Evolutionary conservation across 78 protist genomes (phyloP).

Genomic region (Guillardia theta): DNA sequence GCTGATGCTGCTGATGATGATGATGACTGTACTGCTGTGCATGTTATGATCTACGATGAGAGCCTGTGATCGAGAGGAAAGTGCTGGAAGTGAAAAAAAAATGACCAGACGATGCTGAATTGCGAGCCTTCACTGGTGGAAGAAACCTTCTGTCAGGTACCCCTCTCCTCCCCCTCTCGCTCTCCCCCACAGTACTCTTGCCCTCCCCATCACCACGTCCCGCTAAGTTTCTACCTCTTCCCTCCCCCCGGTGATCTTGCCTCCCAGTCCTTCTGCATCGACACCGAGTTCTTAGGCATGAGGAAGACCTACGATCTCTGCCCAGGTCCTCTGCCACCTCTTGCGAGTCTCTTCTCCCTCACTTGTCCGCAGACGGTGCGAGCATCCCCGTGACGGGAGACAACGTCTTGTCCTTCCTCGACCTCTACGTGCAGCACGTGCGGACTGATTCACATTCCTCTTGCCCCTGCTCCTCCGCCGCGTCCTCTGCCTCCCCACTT

Average conservation of each 20-base stretch:
- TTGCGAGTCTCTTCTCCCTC: neutral
- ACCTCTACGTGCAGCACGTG: neutral
- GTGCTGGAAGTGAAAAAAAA: no score
- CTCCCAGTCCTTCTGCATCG: neutral
- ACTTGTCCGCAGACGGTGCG: neutral
- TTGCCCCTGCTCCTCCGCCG: neutral
- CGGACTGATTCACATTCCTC: neutral
- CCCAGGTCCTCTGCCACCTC: neutral
- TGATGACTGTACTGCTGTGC: no score
- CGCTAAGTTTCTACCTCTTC: neutral
- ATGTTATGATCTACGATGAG: no score
- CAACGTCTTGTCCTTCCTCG: neutral
- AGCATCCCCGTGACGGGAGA: neutral
- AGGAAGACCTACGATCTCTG: neutral
- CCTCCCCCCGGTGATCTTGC: no score
- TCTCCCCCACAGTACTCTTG: neutral
- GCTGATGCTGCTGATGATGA: no score
- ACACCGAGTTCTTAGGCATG: slow-evolving; percentile 32
- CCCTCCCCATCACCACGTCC: neutral
- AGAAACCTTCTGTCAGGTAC: slow-evolving; percentile 27
- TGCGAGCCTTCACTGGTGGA: neutral
- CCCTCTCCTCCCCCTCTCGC: neutral
- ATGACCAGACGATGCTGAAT: no score
- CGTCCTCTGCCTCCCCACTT: neutral
- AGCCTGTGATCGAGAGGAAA: no score